These are phyloP conservation scores for Cercospora citrullina DNA, from an alignment of 2,329 filamentous ascomycete genomes.

Conservation along the genomic window DNA sequence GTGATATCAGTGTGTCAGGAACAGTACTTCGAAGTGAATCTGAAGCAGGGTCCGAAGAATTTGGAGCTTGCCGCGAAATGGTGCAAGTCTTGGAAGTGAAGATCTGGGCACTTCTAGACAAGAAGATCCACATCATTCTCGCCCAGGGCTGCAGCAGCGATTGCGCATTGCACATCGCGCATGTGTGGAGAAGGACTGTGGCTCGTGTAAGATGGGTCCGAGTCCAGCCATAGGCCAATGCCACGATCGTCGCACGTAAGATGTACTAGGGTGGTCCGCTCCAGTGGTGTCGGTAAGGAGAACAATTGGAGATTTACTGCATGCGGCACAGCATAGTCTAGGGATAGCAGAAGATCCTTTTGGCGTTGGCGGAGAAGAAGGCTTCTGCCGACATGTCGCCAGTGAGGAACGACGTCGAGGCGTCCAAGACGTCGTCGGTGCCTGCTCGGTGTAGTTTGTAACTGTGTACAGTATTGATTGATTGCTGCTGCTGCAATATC, in stretches of 20 bases:
- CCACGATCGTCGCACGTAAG: conserved; percentile 3
- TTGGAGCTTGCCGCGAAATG: background rate
- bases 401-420: background rate
- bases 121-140: background rate
- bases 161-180: background rate
- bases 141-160: background rate
- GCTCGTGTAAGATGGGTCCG: background rate
- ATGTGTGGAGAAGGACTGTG: background rate
- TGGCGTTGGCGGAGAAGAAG: background rate
- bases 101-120: background rate
- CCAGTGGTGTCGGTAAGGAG: background rate
- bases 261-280: background rate
- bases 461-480: background rate
- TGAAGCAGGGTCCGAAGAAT: background rate
- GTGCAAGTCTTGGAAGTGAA: background rate
- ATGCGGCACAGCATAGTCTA: background rate
- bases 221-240: background rate
- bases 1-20: background rate
- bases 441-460: conserved; percentile 1
- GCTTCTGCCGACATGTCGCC: background rate
- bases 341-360: background rate
- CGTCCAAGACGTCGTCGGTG: background rate
- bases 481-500: background rate
- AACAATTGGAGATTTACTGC: background rate
- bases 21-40: background rate